These are phyloP conservation scores for Manihot esculenta DNA, from an alignment of 441 rosid species.

Conservation along the genomic window DNA sequence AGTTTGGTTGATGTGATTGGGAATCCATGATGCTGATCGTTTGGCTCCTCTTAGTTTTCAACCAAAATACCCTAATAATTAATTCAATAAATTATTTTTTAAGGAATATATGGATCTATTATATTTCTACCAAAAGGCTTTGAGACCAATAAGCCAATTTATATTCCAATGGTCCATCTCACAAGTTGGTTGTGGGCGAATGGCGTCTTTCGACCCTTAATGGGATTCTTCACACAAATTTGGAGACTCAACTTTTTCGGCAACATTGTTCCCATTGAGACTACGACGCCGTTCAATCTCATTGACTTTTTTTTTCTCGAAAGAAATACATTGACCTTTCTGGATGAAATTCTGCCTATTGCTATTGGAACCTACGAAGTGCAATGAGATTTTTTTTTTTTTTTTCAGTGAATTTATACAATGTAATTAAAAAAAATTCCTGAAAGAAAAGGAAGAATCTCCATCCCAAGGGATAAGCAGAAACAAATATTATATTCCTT, in stretches of 20 bases:
- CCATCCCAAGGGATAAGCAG: too few relatives aligned
- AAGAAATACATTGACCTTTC: too few relatives aligned
- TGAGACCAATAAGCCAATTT: slow-evolving; percentile 10
- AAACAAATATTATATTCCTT: too few relatives aligned
- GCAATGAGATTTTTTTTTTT: too few relatives aligned
- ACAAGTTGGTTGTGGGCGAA: slow-evolving; percentile 23
- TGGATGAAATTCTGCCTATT: background rate
- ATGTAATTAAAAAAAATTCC: background rate
- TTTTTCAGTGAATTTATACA: background rate
- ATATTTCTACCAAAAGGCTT: background rate
- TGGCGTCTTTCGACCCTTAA: background rate
- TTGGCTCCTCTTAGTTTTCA: too few relatives aligned
- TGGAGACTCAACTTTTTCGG: slow-evolving; percentile 2
- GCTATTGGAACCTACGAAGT: too few relatives aligned
- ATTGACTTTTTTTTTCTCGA: too few relatives aligned
- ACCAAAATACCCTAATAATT: too few relatives aligned
- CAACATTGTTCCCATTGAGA: background rate
- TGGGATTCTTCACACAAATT: background rate
- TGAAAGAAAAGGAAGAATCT: background rate
- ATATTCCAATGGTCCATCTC: slow-evolving; percentile 19
- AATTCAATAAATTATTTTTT: too few relatives aligned
- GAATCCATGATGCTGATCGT: slow-evolving; percentile 14
- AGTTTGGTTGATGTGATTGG: slow-evolving; percentile 9
- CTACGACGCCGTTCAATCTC: background rate
- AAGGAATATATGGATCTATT: too few relatives aligned